These are phyloP conservation scores for Lepidium didymum DNA, from an alignment of 345 rosid species.

Conservation along the genomic window DNA sequence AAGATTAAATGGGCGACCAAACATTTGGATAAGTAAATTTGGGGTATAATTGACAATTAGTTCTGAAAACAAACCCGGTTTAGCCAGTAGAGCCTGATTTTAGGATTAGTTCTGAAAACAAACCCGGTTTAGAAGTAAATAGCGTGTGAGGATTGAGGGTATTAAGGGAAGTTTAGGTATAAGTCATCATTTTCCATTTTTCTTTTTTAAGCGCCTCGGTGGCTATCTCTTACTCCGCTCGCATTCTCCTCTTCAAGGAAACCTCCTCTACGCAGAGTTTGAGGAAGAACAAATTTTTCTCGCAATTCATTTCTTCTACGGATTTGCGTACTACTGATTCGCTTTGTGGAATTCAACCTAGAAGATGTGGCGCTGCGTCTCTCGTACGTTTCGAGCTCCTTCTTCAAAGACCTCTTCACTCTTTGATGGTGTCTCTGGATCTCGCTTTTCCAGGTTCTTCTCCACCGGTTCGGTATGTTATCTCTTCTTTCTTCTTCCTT, in stretches of 20 bases:
- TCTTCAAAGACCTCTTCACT: conserved; percentile 40
- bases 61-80: background rate
- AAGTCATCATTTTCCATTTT: conserved; percentile 23
- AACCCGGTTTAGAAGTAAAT: conserved; percentile 6
- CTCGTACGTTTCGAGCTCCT: conserved; percentile 75
- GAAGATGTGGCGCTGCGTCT: conserved; percentile 97
- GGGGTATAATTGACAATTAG: background rate
- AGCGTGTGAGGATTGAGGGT: background rate
- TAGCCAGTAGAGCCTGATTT: background rate
- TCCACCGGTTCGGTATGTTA: conserved; percentile 63
- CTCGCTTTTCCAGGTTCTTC: conserved; percentile 64
- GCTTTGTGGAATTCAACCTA: background rate
- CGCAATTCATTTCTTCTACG: conserved; percentile 16
- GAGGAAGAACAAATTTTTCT: background rate
- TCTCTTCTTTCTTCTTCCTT: background rate
- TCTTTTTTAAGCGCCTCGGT: conserved; percentile 20
- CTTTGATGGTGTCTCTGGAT: conserved; percentile 36
- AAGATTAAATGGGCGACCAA: background rate
- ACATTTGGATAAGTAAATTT: background rate
- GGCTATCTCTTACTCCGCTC: conserved; percentile 28
- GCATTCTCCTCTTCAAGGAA: conserved; percentile 1
- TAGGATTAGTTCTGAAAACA: too few species aligned
- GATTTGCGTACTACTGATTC: background rate
- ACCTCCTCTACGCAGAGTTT: background rate
- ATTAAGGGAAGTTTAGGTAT: background rate